Base-by-base conservation (phyloP, 139 green algal species). In the Chlorella ohadii region DNA sequence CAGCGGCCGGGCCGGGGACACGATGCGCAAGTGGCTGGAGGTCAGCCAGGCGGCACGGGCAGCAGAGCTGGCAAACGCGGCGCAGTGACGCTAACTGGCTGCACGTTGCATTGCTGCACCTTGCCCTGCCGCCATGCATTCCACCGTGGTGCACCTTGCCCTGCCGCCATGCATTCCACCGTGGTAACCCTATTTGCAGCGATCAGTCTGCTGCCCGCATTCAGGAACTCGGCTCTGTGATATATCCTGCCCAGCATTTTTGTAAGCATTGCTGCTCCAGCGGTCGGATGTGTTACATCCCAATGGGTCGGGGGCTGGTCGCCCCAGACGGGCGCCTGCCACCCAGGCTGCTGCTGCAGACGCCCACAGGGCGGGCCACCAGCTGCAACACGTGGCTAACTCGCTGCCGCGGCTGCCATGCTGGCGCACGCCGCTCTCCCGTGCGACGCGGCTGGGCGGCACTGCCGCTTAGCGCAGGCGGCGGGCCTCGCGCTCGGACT, bases 401-500 rank as follows among this genome's bases (percentile, higher is more conserved):
- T 3, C 28, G 65, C 34, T 44, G 71, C 71, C 22, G 22, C 7
- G 3, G 41, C 74, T 31, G 74, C 77, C 61, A 61, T 36, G 4
- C 34, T 47, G 23, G 31, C 16, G 22, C 28, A 7, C 12, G 64
- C 13, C 23, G 27, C n/a, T 63, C n/a, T 59, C 51, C 51, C n/a
- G 13, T n/a, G 44, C 44, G 72, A 25, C 31, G n/a, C 27, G 71
- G 71, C 41, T 33, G 71, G 41, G 71, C 41, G 44, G 22, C 55
- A 23, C n/a, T n/a, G 44, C 12, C 39, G 86, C 78, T 94, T 87
- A 99, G 79, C 96, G 88, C 68, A 99, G 92, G 83, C 97, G 88
- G 71, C 97, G 90, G n/a, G 97, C 97, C 92, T 99, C 97, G 83
- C 97, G 97, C 94, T 99, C 97, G 83, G 97, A 99, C 91, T 99